Evolutionary conservation across 345 rosid species (phyloP), one percentile per base, ranked within the genome.

Genomic region (Citrus medica): DNA sequence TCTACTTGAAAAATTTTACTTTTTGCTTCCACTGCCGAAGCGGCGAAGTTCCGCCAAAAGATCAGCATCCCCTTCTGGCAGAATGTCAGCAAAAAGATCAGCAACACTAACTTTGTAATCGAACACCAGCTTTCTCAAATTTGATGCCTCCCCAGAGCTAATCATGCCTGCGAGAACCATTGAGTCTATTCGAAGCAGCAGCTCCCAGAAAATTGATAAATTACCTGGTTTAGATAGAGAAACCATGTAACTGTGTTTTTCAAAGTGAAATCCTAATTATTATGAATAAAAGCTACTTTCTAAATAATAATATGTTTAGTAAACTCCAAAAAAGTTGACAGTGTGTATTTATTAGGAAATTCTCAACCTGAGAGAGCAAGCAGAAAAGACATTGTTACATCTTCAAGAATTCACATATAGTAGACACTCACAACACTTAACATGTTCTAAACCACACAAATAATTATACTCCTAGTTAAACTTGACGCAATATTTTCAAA

Each of bases 111-210:
- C 69, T 89, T 88, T 86, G 79, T 78, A 78, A 51, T 81, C 89
- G 80, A 83, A 82, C 83, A 91, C 81, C 33, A 87, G 63, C 74
- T 76, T 88, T 82, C 97, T 89, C 87, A 91, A 32, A 75, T 82
- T 81, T 25, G 92, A 89, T 79, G 95, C 95, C 82, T 92, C 98
- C 67, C 62, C 85, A 14, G 76, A 62, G 74, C 77, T 77, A 83
- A 89, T 83, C 77, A 89, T 76, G 73, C 89, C 91, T 74, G 68
- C 83, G 71, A 94, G 89, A 78, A 92, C 91, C 95, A 94, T 84
- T 17, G 97, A 85, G 76, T 94, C 98, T 62, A 94, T 84, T 72
- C 93, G 89, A 71, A 86, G 93, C 79, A 93, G 88, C 78, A 93
- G 83, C 86, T 90, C 89, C 92, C 92, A 92, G 56, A 79, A 79